Evolutionary conservation across 108 stramenopile species (phyloP), one percentile per base, ranked within the genome.

Genomic region (Asterionellopsis glacialis): DNA sequence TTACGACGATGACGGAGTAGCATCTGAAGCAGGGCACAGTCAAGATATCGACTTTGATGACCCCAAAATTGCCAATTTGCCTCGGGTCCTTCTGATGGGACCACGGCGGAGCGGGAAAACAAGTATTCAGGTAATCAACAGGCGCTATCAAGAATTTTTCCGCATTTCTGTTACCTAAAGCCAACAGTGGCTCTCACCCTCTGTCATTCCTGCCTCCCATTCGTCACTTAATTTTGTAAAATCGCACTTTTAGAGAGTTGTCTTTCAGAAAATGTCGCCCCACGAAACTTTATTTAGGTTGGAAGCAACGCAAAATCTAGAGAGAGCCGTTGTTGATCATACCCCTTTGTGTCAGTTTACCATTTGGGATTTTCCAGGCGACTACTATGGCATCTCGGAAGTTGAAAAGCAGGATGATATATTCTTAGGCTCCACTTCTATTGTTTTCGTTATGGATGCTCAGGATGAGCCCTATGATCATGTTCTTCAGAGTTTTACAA

Each of bases 201-300:
- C 11, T 4, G 1, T 43, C 53, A 51, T 58, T 19, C 25, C 49
- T 61, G 9, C 16, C 22, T 28, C 48, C 21, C 49, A 4, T 61
- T 28, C 4, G 1, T 47, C 14, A 15, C 47, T 33, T 5, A 2
- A 5, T 33, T 7, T 33, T 33, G 33, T 33, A 33, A 33, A 33
- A 5, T 2, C 33, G 33, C 33, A 33, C 33, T 33, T 33, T 21
- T 62, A 98, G 71, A 82, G 91, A 45, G 98, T 99, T 55, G 93
- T 99, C 11, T 99, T 99, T 76, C 84, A 95, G 52, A 99, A 99
- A 76, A 98, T 98, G 96, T 93, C 92, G n/a, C 98, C 99, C 1
- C 99, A 99, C 65, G 99, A 99, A 72, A 99, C 99, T 21, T 67
- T 99, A 41, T 99, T 99, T 76, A 90, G 98, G 51, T 78, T 95